These are phyloP conservation scores for Thymus quinquecostatus DNA, from an alignment of 257 asterid species.

Conservation along the genomic window DNA sequence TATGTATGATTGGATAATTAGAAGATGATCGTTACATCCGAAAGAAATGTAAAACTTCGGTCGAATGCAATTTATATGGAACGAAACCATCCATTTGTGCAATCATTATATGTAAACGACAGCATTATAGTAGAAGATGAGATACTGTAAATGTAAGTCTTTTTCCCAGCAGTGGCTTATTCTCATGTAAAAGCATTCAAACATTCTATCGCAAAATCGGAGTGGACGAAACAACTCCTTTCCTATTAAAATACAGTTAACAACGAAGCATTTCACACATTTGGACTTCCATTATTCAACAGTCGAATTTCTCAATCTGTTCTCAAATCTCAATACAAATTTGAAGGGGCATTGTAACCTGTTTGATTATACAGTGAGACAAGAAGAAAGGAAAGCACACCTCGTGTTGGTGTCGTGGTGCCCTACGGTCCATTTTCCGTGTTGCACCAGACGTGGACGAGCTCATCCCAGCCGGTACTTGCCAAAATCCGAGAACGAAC, in stretches of 20 bases:
- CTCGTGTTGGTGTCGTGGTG: background rate
- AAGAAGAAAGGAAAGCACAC: slow-evolving; percentile 21
- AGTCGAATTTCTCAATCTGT: slow-evolving; percentile 21
- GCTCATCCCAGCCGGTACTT: too few species aligned
- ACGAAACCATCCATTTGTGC: background rate
- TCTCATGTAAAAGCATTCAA: background rate
- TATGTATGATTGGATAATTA: background rate
- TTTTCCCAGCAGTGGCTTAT: background rate
- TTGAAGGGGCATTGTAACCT: slow-evolving; percentile 19
- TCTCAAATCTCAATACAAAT: slow-evolving; percentile 23
- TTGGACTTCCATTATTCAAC: slow-evolving; percentile 38
- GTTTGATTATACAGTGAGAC: slow-evolving; percentile 29
- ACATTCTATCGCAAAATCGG: background rate
- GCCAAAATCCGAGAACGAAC: too few species aligned
- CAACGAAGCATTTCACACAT: slow-evolving; percentile 20
- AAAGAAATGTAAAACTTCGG: slow-evolving; percentile 3
- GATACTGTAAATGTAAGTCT: background rate
- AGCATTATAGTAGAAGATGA: background rate
- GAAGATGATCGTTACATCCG: slow-evolving; percentile 17
- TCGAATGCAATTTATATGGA: background rate
- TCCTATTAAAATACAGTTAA: background rate
- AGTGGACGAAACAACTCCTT: background rate
- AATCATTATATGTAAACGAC: background rate
- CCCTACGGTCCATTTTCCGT: too few species aligned
- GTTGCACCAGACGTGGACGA: too few species aligned